These are phyloP conservation scores for Monilinia vaccinii-corymbosi DNA, from an alignment of 2,329 filamentous ascomycete genomes.

Conservation along the genomic window DNA sequence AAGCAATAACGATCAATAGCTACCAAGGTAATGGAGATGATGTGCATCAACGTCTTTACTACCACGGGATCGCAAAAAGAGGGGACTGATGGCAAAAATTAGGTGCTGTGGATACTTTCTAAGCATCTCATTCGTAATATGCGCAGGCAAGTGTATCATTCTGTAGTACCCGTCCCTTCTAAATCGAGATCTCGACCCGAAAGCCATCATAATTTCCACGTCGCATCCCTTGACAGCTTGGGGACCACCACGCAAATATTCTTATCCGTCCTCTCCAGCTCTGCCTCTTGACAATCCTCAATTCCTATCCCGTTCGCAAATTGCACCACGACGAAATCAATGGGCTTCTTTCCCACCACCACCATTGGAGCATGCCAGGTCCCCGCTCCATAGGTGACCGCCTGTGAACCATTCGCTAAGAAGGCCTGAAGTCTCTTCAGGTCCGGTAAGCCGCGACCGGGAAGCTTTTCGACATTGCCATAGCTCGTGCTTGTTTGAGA, in stretches of 20 bases:
- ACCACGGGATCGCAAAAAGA: neutral
- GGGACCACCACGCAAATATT: slow-evolving; percentile 19
- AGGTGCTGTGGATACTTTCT: neutral
- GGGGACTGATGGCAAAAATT: neutral
- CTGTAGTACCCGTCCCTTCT: neutral
- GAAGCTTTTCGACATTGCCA: slow-evolving; percentile 11
- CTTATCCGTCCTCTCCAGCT: slow-evolving; percentile 11
- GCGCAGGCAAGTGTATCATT: neutral
- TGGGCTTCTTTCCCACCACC: slow-evolving; percentile 57
- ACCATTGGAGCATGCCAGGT: slow-evolving; percentile 98
- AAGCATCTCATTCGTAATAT: neutral
- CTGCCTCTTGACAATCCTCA: slow-evolving; percentile 85
- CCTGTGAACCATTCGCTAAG: slow-evolving; percentile 66
- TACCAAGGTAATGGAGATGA: neutral
- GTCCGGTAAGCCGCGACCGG: slow-evolving; percentile 52
- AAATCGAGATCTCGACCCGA: neutral
- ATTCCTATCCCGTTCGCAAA: slow-evolving; percentile 71
- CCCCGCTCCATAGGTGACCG: slow-evolving; percentile 83
- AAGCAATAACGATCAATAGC: neutral
- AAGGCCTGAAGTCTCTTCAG: slow-evolving; percentile 64
- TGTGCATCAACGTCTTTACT: slow-evolving; percentile 5
- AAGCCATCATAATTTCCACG: slow-evolving; percentile 12
- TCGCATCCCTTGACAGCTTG: slow-evolving; percentile 2
- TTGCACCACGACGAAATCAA: slow-evolving; percentile 87
- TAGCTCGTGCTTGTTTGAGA: neutral